phyloP scores from a whole-genome alignment of 441 rosid species.

The Oxalis stricta region DNA sequence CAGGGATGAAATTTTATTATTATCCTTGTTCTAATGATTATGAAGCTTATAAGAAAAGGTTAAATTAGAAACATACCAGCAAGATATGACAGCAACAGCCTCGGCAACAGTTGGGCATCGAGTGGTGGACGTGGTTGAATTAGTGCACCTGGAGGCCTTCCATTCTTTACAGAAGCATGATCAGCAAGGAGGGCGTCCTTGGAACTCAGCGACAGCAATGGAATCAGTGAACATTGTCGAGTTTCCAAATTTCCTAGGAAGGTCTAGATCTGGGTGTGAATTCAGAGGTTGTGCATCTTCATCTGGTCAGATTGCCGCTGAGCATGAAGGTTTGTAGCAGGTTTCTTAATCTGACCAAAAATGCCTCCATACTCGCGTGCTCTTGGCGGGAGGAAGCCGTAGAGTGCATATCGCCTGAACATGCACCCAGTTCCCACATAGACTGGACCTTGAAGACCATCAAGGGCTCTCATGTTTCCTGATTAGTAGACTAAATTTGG shows the following conservation, averaged over 20 bases:
- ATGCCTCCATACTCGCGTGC: conserved; percentile 59
- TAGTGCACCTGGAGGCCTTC: conserved; percentile 83
- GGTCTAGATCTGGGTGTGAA: conserved; percentile 53
- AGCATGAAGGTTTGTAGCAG: conserved; percentile 16
- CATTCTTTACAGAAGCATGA: conserved; percentile 68
- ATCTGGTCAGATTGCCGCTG: conserved; percentile 23
- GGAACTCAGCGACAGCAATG: conserved; percentile 66
- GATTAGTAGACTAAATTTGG: conserved; percentile 5
- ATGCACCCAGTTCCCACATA: conserved; percentile 89
- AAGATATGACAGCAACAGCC: conserved; percentile 83
- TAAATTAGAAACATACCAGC: conserved; percentile 59
- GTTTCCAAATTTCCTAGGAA: conserved; percentile 62
- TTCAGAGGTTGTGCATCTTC: conserved; percentile 49
- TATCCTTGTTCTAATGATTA: too few relatives aligned
- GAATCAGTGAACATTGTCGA: conserved; percentile 57
- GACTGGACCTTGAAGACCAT: conserved; percentile 82
- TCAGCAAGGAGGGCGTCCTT: conserved; percentile 89
- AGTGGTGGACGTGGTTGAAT: conserved; percentile 63
- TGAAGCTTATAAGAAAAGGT: too few relatives aligned
- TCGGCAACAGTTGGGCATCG: conserved; percentile 94
- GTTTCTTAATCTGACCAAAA: conserved; percentile 44
- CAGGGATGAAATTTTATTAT: too few relatives aligned
- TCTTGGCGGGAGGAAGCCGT: conserved; percentile 81
- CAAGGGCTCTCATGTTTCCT: conserved; percentile 92
- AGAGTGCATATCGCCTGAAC: conserved; percentile 75